These are phyloP conservation scores for Hawksworthiomyces lignivorus DNA, from an alignment of 2,329 filamentous ascomycete species.

Conservation along the genomic window DNA sequence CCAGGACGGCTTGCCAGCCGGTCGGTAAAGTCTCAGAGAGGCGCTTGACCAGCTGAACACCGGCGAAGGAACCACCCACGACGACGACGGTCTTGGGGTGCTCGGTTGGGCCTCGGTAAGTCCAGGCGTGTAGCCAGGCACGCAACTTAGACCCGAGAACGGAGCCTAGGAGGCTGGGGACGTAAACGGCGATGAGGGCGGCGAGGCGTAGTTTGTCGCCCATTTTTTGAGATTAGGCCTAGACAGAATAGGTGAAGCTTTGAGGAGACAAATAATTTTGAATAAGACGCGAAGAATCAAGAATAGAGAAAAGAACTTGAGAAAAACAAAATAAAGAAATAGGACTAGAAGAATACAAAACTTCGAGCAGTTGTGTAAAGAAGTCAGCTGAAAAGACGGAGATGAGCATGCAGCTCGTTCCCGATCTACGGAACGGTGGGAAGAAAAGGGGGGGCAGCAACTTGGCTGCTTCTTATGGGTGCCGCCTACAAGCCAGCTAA, in stretches of 20 bases:
- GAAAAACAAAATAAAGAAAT: neutral
- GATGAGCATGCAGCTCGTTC: too few species aligned
- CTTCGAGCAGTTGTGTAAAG: too few species aligned
- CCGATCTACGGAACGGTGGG: too few species aligned
- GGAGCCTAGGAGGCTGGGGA: neutral
- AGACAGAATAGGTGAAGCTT: too few species aligned
- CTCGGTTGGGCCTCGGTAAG: slow-evolving; percentile 10
- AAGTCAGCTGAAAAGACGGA: too few species aligned
- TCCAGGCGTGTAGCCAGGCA: slow-evolving; percentile 8
- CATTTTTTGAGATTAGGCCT: too few species aligned
- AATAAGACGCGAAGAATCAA: neutral
- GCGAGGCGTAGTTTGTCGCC: slow-evolving; percentile 8
- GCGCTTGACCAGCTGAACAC: slow-evolving; percentile 39
- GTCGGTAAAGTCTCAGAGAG: slow-evolving; percentile 42
- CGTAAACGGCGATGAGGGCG: neutral
- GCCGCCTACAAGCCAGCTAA: too few species aligned
- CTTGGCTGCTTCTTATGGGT: too few species aligned
- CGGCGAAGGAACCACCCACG: slow-evolving; percentile 51
- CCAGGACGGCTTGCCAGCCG: slow-evolving; percentile 43
- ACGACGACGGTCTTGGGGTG: slow-evolving; percentile 41
- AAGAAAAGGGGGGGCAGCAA: too few species aligned
- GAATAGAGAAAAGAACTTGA: neutral
- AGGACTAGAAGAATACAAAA: too few species aligned
- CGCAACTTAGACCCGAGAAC: neutral
- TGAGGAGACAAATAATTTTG: neutral